Evolutionary conservation across 2,329 filamentous ascomycete genomes (phyloP), one percentile per base, ranked within the genome.

Genomic region (Trichophyton equinum): DNA sequence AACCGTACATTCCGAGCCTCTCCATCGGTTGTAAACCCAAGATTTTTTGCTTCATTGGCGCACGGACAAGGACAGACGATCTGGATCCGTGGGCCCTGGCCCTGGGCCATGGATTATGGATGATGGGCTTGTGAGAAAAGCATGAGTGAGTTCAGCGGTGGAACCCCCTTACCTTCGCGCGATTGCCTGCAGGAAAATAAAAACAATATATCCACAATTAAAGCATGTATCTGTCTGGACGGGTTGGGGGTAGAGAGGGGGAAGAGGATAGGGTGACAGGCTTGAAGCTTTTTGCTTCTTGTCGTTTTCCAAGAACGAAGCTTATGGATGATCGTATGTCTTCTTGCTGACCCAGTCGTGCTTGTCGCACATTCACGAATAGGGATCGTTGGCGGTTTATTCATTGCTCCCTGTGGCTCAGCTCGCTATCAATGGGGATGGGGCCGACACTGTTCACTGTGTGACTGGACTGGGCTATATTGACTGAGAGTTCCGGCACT

Each of bases 381-480:
- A 55, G 51, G 51, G 51, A 55, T 36, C 51, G 51, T 55, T 33
- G 51, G 20, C 27, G 27, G 27, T 8, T 36, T 55, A 36, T 55
- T 55, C 51, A 55, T 55, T 55, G 51, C 51, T 55, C 20, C 11
- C 25, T 8, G 51, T 55, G 51, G 51, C 51, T 55, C 51, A 55
- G 51, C 51, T 55, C 51, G 51, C 51, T 55, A 20, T 55, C 51
- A 36, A 55, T 55, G 51, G 51, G 27, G 25, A 55, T 55, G 51
- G 51, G 51, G 51, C 51, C 51, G 51, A 55, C 30, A 20, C 15
- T 36, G 51, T 36, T 55, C 51, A 18, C 11, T 55, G 51, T 27
- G n/a, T 55, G 51, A 55, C 51, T 55, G 51, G 51, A 55, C 51
- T 55, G 51, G 51, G 13, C 51, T 55, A 55, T 55, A 55, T 55